Evolutionary conservation across 495 filamentous ascomycete species (phyloP).

Genomic region (Annulohypoxylon stygium): DNA sequence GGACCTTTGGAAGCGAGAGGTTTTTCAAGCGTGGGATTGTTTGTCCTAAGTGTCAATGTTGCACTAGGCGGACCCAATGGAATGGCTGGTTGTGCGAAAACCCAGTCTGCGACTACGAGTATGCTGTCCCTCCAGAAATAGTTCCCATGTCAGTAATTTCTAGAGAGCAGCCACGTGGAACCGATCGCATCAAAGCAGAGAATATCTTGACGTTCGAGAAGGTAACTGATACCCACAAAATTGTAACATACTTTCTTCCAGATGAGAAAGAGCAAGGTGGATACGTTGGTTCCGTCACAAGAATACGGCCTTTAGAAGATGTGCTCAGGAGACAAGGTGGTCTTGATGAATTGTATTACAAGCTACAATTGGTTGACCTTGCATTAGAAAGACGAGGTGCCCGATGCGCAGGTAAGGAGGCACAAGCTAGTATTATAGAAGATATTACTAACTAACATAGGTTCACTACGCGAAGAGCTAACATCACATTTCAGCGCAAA

Average conservation of each 20-base stretch:
- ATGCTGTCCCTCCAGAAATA: slow-evolving; percentile 56
- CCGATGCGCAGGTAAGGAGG: slow-evolving; percentile 49
- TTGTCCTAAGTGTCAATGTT: slow-evolving; percentile 76
- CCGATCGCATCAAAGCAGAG: not conserved
- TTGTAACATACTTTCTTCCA: slow-evolving; percentile 55
- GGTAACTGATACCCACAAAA: not conserved
- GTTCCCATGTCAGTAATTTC: slow-evolving; percentile 34
- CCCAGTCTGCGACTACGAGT: slow-evolving; percentile 62
- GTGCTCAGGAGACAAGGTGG: slow-evolving; percentile 67
- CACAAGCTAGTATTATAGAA: not conserved
- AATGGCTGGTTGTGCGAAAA: slow-evolving; percentile 72
- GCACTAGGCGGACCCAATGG: slow-evolving; percentile 74
- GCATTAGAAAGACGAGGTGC: slow-evolving; percentile 69
- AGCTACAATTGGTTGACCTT: slow-evolving; percentile 70
- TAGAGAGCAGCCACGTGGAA: not conserved
- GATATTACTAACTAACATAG: slow-evolving; percentile 38
- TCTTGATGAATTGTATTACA: slow-evolving; percentile 72
- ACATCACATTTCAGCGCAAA: slow-evolving; percentile 80
- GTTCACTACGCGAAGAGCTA: slow-evolving; percentile 59
- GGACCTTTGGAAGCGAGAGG: slow-evolving; percentile 53
- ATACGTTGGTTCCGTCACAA: slow-evolving; percentile 69
- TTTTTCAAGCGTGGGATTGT: slow-evolving; percentile 70
- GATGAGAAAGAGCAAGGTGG: slow-evolving; percentile 26
- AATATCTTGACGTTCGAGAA: not conserved
- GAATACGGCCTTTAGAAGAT: slow-evolving; percentile 68